Evolutionary conservation across 768 basidiomycete genomes (phyloP), one percentile per base, ranked within the genome.

Genomic region (Calocybe gangraenosa): DNA sequence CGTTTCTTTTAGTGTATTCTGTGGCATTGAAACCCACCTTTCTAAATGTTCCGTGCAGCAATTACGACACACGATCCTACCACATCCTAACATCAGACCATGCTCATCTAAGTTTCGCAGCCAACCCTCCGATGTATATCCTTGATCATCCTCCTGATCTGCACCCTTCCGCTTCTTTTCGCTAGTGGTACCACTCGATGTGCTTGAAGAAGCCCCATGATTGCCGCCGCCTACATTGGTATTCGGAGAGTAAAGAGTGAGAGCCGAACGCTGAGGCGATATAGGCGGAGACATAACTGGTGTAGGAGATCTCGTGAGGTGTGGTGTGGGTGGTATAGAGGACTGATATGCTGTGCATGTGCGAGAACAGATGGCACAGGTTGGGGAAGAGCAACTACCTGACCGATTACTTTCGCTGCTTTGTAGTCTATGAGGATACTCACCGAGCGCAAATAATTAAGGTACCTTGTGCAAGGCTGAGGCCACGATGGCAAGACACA

Each of bases 331-430:
- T 30, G 67, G 67, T 32, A 63, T 58, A 13, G 66, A 70, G 13
- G 63, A 58, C 3, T 50, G 58, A 40, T 52, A 58, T 28, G 66
- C 61, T 13, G 60, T 70, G 48, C 75, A 76, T 34, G 66, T 73
- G 25, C 74, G 66, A 15, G 74, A 65, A 48, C 75, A 76, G 20
- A 76, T 62, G 0, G 65, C 49, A 47, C 74, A 76, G 5, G 68
- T 70, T 7, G 65, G 59, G 3, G 63, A 54, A 2, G 60, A 54
- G 49, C 74, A 76, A 22, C 74, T 75, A 36, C 11, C 5, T 13
- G 11, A 19, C 11, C 25, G 25, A 6, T 28, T 28, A 28, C 6
- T 11, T 28, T 28, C 11, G 6, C 25, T 28, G 25, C 25, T 28
- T 28, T 5, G 25, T 11, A 28, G 25, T 28, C 25, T 28, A 35